These are phyloP conservation scores for Verruconis gallopava DNA, from an alignment of 2,329 filamentous ascomycete genomes.

Conservation along the genomic window DNA sequence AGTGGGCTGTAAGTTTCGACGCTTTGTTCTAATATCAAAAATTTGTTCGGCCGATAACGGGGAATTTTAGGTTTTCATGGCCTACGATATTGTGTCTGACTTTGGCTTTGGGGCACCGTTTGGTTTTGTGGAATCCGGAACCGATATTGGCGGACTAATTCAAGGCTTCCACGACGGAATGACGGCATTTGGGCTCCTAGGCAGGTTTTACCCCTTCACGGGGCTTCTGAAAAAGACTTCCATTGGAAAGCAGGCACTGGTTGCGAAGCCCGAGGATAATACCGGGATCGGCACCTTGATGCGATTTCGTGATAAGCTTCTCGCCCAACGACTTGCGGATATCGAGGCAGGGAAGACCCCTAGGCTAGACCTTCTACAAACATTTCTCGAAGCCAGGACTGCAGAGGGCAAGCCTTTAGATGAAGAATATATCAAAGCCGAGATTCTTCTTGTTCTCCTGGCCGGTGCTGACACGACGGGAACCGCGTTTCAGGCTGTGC, in stretches of 20 bases:
- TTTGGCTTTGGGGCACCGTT: constrained; percentile 44
- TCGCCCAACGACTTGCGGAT: constrained; percentile 35
- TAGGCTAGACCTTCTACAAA: constrained; percentile 42
- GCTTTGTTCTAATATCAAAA: constrained; percentile 12
- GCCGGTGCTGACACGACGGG: constrained; percentile 35
- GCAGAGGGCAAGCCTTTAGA: constrained; percentile 31
- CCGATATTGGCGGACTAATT: constrained; percentile 42
- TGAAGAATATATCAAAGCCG: constrained; percentile 39
- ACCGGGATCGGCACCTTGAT: constrained; percentile 44
- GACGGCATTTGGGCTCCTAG: constrained; percentile 38
- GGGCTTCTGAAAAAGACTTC: constrained; percentile 40
- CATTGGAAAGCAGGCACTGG: constrained; percentile 37
- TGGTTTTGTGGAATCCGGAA: constrained; percentile 40
- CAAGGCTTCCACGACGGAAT: constrained; percentile 42
- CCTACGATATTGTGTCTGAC: constrained; percentile 45
- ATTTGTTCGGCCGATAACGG: not conserved
- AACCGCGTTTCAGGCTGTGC: constrained; percentile 31
- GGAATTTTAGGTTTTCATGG: constrained; percentile 29
- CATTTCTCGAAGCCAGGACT: constrained; percentile 27
- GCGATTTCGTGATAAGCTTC: constrained; percentile 43
- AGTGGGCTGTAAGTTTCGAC: constrained; percentile 35
- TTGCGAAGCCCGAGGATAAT: constrained; percentile 40
- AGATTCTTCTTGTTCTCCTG: constrained; percentile 37
- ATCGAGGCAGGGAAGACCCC: constrained; percentile 32
- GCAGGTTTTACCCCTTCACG: constrained; percentile 40